Percentiles rank a stretch among this genome's conserved stretches.
These are phyloP conservation scores for Blastocystis sp. DNA, from an alignment of 352 stramenopile genomes.

Conservation along the genomic window DNA sequence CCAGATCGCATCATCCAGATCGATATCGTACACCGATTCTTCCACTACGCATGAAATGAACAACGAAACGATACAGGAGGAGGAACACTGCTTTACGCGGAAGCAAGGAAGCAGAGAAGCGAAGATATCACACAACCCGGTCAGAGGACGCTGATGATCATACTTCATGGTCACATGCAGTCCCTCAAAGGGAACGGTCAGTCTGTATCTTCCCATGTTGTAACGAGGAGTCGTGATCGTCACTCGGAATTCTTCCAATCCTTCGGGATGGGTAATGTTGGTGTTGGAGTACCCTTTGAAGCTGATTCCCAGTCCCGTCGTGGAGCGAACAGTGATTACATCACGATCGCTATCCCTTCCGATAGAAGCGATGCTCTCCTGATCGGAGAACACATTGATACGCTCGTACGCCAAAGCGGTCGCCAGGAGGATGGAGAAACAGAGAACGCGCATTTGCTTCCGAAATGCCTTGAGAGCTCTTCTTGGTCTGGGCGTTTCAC, in stretches of 20 bases:
- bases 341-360: neutral
- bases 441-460: neutral
- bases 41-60: neutral
- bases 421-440: neutral
- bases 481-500: slow-evolving; percentile 4
- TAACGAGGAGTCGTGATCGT: slow-evolving; percentile 13
- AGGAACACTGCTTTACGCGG: slow-evolving; percentile 50
- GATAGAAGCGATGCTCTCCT: slow-evolving; percentile 7
- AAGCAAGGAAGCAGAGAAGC: slow-evolving; percentile 30
- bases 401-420: slow-evolving; percentile 20
- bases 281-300: slow-evolving; percentile 7
- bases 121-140: slow-evolving; percentile 39
- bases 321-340: neutral
- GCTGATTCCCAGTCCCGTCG: neutral
- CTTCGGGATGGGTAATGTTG: slow-evolving; percentile 52
- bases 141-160: slow-evolving; percentile 26
- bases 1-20: slow-evolving; percentile 59
- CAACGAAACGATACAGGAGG: neutral
- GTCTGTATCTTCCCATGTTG: slow-evolving; percentile 23
- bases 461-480: neutral
- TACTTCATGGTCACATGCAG: slow-evolving; percentile 26
- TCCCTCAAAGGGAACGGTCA: neutral
- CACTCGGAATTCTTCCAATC: slow-evolving; percentile 18
- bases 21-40: slow-evolving; percentile 54
- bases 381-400: slow-evolving; percentile 61